phyloP scores from a whole-genome alignment of 2,329 filamentous ascomycete species.

The Plenodomus biglobosus region DNA sequence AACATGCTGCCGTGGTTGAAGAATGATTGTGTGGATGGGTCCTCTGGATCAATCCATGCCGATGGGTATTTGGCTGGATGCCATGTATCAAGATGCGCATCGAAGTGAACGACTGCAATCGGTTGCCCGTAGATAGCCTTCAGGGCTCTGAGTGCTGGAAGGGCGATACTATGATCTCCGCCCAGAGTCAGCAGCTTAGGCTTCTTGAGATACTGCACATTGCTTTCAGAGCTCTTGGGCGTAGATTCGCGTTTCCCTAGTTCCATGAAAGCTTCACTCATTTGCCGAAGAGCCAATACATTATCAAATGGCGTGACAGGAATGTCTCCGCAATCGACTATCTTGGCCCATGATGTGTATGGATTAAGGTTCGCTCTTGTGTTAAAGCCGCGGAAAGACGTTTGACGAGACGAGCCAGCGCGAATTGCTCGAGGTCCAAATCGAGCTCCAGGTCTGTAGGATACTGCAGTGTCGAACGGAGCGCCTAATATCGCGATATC shows the following conservation, averaged over 20 bases:
- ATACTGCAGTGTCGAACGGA: conserved; percentile 54
- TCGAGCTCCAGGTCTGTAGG: conserved; percentile 54
- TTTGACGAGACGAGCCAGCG: conserved; percentile 78
- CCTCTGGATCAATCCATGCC: conserved; percentile 62
- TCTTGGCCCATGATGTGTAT: conserved; percentile 73
- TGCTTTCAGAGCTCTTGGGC: conserved; percentile 40
- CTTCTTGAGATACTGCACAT: conserved; percentile 46
- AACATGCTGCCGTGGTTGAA: conserved; percentile 94
- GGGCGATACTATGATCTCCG: conserved; percentile 54
- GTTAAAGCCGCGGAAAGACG: conserved; percentile 78
- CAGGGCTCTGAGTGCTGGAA: conserved; percentile 54
- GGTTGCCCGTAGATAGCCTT: conserved; percentile 49
- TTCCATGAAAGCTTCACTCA: conserved; percentile 77
- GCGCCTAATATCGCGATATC: conserved; percentile 55
- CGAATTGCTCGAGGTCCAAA: conserved; percentile 89
- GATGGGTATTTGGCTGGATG: conserved; percentile 78
- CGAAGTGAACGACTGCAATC: conserved; percentile 55
- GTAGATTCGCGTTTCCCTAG: conserved; percentile 56
- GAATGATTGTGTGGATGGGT: conserved; percentile 63
- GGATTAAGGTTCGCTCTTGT: conserved; percentile 80
- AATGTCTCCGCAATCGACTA: conserved; percentile 90
- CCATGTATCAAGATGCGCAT: conserved; percentile 79
- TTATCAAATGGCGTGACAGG: conserved; percentile 88
- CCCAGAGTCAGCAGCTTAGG: conserved; percentile 53
- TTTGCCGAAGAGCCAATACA: conserved; percentile 74